Evolutionary conservation across 2,329 filamentous ascomycete genomes (phyloP), one percentile per base, ranked within the genome.

Genomic region (Chaetomium sp.): DNA sequence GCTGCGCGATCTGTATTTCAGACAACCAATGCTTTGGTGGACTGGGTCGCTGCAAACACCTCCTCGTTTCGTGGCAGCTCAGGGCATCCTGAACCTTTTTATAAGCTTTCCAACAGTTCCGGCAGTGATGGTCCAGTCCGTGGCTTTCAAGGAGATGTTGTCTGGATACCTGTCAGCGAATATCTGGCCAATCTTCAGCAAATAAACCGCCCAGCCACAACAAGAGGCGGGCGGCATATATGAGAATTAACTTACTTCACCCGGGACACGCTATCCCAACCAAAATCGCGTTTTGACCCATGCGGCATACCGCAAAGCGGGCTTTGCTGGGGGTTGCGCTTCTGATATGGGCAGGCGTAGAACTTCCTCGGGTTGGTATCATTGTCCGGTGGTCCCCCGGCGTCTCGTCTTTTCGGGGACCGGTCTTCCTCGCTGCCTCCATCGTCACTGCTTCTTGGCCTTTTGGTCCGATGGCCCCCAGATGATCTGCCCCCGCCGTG

Each of bases 71-170:
- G 9, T 42, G 55, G n/a, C 55, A 57, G 9, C 23, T 9, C 21
- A 10, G 21, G n/a, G 55, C 55, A n/a, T 25, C 33, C 29, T 42
- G n/a, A 27, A 29, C 23, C 8, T 45, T 57, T 23, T 57, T 57
- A 21, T 57, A 45, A 3, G 55, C 33, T 29, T 23, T 57, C 55
- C 55, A 57, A 29, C 55, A 57, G n/a, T 57, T 57, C 21, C 10
- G 13, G 33, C 55, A 57, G 35, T 57, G 55, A 45, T 57, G 35
- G 35, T 57, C 55, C 21, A 23, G 7, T 35, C 55, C 55, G 10
- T 57, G 55, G 55, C 55, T 57, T 29, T 57, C 55, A 4, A 57
- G 33, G 8, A 57, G 55, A 25, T 57, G 55, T 7, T 57, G 55
- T 16, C 55, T 57, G n/a, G 19, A n/a, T 21, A 19, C 9, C 31